A percentile compares a stretch with the other conserved stretches of the same genome.
Conservation (phyloP, 2,329 filamentous ascomycete genomes). For the Fusarium tjaetaba region DNA sequence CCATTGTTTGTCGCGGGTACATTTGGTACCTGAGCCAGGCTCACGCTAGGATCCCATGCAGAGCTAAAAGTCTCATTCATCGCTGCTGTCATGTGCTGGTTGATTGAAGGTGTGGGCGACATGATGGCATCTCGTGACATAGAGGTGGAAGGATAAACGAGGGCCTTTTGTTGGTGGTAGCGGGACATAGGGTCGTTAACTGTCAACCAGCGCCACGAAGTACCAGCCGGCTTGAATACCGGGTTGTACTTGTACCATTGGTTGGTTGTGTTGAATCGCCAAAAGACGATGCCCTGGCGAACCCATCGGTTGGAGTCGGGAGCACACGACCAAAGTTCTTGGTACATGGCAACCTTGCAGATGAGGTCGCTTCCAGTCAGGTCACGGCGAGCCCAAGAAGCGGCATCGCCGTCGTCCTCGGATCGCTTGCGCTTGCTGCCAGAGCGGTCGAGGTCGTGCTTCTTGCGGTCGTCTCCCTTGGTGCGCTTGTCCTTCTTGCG, state of each 20-base stretch:
- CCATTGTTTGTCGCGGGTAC: constrained; percentile 48
- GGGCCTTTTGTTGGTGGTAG: constrained; percentile 63
- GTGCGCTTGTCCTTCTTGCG: constrained; percentile 51
- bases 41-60: constrained; percentile 55
- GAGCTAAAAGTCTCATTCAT: constrained; percentile 68
- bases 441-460: constrained; percentile 47
- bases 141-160: constrained; percentile 49
- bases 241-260: constrained; percentile 61
- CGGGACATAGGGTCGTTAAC: constrained; percentile 68
- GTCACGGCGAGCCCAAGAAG: constrained; percentile 52
- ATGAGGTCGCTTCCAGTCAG: constrained; percentile 65
- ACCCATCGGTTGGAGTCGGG: constrained; percentile 61
- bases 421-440: constrained; percentile 54
- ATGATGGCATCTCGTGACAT: constrained; percentile 58
- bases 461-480: constrained; percentile 50
- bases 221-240: constrained; percentile 62
- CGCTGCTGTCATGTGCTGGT: constrained; percentile 62
- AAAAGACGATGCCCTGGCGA: constrained; percentile 69
- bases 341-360: constrained; percentile 72
- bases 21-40: constrained; percentile 48
- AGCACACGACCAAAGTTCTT: constrained; percentile 69
- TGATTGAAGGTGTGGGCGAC: constrained; percentile 61
- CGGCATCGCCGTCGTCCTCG: constrained; percentile 54
- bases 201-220: constrained; percentile 70
- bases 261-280: constrained; percentile 68